Base-by-base conservation (phyloP, 2,329 filamentous ascomycete species). In the Fusarium fracticaudum region DNA sequence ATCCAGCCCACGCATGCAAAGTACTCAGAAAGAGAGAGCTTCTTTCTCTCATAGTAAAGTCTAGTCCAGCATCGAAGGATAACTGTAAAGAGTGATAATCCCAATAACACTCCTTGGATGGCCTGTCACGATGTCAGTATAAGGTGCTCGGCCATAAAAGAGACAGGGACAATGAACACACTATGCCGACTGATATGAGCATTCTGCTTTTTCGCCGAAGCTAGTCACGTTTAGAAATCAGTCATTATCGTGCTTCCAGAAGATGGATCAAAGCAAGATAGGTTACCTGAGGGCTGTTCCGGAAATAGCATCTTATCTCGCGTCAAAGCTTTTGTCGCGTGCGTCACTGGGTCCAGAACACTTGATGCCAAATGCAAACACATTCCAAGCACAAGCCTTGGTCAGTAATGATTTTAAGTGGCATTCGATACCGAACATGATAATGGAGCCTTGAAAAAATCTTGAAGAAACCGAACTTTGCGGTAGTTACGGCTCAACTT, bases 1-100 rank as follows among this genome's bases (percentile, higher is more conserved):
- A 50, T 1, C 67, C 67, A 70, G 3, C 67, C 67, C 1, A 70
- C 12, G 11, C 60, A 65, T 1, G 35, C 51, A 31, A 70, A 66
- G 37, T 40, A 59, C 10, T 70, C 67, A 1, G 60, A 41, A 2
- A 44, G 15, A 7, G 29, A 20, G 3, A 70, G 47, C 5, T 3
- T 44, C 3, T 55, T 45, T 2, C n/a, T n/a, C 17, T 70, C 53
- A 18, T 54, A 54, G 6, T 12, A 26, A 0, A 70, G 60, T 11
- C 53, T 54, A 0, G 53, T 64, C 67, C 67, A 70, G 29, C 13
- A 37, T 47, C 67, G 53, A 17, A 71, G 33, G 4, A 71, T 12
- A 17, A 71, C 10, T 8, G 40, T 33, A 4, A 43, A 18, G 12
- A 71, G 60, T 4, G 67, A 15, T 1, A 47, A 38, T 5, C 29